phyloP scores from a whole-genome alignment of 148 eudicot genomes.

The Fagopyrum esculentum region DNA sequence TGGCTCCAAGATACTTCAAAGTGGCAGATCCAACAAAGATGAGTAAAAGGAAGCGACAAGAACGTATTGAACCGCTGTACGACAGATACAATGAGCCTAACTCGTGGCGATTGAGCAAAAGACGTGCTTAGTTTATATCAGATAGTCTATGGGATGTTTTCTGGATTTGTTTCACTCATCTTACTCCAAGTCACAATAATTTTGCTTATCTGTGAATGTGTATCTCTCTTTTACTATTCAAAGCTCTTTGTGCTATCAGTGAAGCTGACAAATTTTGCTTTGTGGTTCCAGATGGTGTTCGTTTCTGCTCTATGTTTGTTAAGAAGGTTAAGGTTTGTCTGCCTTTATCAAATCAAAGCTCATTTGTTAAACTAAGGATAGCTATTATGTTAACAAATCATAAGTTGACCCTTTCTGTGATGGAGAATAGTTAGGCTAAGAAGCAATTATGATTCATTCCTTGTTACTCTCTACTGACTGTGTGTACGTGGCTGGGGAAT shows the following conservation, averaged over 20 bases:
- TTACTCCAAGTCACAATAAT: neutral
- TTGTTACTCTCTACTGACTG: neutral
- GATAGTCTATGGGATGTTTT: neutral
- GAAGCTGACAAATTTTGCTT: neutral
- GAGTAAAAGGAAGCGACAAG: slow-evolving; percentile 96
- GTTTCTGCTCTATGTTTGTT: neutral
- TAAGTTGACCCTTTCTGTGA: neutral
- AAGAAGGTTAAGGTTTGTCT: neutral
- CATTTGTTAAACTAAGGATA: neutral
- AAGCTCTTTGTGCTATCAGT: neutral
- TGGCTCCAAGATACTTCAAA: slow-evolving; percentile 91
- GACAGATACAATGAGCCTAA: slow-evolving; percentile 95
- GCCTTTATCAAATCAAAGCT: neutral
- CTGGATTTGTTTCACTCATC: neutral
- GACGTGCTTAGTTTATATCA: slow-evolving; percentile 44
- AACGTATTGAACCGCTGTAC: slow-evolving; percentile 88
- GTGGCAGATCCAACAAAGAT: slow-evolving; percentile 81
- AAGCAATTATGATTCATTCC: neutral
- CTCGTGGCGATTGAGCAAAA: slow-evolving; percentile 92
- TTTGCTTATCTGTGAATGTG: neutral
- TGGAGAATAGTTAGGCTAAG: neutral
- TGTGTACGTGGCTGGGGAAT: neutral
- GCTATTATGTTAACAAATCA: neutral
- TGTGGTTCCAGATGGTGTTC: neutral
- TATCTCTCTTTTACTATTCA: neutral